Conservation (phyloP, 305 asterid genomes). For the Solanum hybrid region DNA sequence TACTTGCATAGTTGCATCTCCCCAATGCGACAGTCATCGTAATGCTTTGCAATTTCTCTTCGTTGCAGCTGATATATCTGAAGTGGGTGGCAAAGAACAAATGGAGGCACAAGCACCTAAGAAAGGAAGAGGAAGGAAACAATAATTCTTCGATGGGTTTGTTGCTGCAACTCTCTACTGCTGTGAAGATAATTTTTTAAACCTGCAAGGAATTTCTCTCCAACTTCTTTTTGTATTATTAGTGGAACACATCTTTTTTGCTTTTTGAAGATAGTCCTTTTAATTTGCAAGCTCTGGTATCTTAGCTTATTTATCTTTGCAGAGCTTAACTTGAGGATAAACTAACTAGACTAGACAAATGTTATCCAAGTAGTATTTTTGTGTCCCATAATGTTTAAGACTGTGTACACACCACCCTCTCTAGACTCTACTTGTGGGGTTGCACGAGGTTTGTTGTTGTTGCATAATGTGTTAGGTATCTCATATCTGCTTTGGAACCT, state of each 20-base stretch:
- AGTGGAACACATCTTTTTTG: neutral
- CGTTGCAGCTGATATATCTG: slow-evolving; percentile 56
- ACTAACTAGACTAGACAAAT: neutral
- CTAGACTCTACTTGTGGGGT: neutral
- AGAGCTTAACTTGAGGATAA: neutral
- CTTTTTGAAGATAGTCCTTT: neutral
- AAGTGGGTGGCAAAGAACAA: slow-evolving; percentile 73
- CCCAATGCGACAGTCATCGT: neutral
- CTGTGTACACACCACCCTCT: neutral
- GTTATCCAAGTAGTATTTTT: neutral
- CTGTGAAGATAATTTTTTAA: neutral
- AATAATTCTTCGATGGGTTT: slow-evolving; percentile 17
- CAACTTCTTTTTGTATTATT: neutral
- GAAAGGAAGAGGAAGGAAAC: slow-evolving; percentile 86
- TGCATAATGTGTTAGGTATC: neutral
- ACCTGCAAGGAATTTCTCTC: neutral
- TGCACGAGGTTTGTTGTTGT: neutral
- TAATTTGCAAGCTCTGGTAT: neutral
- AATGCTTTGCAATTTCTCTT: neutral
- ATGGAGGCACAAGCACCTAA: slow-evolving; percentile 55
- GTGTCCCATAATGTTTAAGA: neutral
- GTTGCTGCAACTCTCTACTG: neutral
- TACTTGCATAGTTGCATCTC: neutral
- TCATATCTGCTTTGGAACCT: neutral
- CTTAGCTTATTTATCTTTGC: neutral